Conservation (phyloP, 345 rosid genomes). For the Lepidium didymum region DNA sequence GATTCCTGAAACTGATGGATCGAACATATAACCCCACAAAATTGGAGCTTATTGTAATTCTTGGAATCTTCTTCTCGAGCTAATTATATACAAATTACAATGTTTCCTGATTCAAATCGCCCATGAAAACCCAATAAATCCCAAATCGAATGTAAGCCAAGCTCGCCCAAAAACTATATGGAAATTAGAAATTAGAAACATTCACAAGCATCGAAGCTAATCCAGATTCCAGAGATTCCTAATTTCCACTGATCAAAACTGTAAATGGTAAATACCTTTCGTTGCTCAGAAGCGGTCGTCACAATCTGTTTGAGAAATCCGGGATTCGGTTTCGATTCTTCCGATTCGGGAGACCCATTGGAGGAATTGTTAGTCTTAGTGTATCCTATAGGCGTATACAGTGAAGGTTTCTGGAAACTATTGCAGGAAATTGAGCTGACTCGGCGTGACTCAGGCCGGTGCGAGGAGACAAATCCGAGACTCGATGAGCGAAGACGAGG, state of each 20-base stretch:
- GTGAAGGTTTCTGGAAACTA: conserved; percentile 27
- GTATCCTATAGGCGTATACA: not conserved
- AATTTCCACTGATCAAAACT: not conserved
- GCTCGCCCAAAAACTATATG: not conserved
- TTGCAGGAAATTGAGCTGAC: conserved; percentile 36
- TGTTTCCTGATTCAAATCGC: not conserved
- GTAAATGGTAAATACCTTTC: conserved; percentile 42
- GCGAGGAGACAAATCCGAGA: conserved; percentile 21
- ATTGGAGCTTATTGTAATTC: not conserved
- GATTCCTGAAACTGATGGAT: conserved; percentile 11
- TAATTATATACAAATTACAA: not conserved
- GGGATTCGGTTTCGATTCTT: conserved; percentile 29
- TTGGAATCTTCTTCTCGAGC: conserved; percentile 14
- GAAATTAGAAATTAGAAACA: not conserved
- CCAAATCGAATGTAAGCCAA: not conserved
- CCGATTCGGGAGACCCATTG: conserved; percentile 11
- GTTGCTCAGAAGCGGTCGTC: conserved; percentile 22
- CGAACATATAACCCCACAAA: conserved; percentile 17
- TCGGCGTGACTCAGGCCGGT: conserved; percentile 35
- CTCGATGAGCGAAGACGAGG: conserved; percentile 38
- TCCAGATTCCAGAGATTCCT: not conserved
- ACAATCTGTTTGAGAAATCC: conserved; percentile 31
- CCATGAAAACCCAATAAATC: not conserved
- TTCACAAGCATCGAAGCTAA: not conserved
- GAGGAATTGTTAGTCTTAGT: not conserved